Base-by-base conservation (phyloP, 306 rosid genomes). In the Leucaena leucocephala region DNA sequence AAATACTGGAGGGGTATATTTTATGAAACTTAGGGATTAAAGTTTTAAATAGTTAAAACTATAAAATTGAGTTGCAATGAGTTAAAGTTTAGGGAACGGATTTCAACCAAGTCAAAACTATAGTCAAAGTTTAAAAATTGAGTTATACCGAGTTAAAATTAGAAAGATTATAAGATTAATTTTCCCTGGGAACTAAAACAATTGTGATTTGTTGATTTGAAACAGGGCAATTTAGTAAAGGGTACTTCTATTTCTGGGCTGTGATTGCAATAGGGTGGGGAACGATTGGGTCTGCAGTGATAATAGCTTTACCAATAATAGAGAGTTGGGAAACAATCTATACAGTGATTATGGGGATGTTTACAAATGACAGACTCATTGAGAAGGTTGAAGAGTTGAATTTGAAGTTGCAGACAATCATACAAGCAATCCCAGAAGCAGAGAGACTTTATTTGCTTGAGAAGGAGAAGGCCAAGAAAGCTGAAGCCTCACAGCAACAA, bases 241-340 rank as follows among this genome's bases (percentile, higher is more conserved):
- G 94, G 17, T 94, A 92, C 86, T 90, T 94, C 87, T 86, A 85
- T 83, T 87, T 91, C 71, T 94, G 96, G 98, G 94, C 97, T 19
- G 89, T 91, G 80, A 85, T 94, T 82, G 93, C 98, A 52, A 84
- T 90, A 83, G 97, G 78, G n/a, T 92, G 97, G 97, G 98, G 98
- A 2, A 89, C 94, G 9, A 71, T 92, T 72, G 98, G 93, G 57
- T 94, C 98, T 4, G 87, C 86, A 19, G 92, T 86, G 57, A 94
- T 94, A 71, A 90, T 94, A 46, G 86, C 82, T 44, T 86, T 92
- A 43, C 98, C 98, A 38, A 2, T 92, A 43, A 35, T 84, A 5
- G 96, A 94, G 85, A 92, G 97, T 76, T 83, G 97, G 96, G 91
- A 82, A 75, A 94, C 96, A 21, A 85, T 94, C 3, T 84, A 82